These are phyloP conservation scores for Panicum miliaceum DNA, from an alignment of 176 grass and related monocot species.

Conservation along the genomic window DNA sequence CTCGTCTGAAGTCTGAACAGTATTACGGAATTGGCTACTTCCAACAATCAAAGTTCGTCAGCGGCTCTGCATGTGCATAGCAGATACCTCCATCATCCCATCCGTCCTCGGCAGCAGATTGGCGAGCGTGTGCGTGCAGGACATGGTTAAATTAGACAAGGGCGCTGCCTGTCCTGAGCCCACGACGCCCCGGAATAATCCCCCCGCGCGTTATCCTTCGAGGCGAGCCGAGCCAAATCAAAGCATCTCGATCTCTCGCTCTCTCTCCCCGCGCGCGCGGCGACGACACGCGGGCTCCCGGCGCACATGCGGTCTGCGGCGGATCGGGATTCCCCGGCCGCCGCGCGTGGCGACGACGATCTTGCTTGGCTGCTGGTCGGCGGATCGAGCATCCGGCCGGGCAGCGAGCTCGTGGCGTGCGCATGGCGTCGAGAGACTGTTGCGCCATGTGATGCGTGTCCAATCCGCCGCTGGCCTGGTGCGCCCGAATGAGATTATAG, in stretches of 20 bases:
- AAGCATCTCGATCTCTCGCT: background rate
- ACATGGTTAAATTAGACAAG: background rate
- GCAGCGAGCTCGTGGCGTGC: background rate
- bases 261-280: background rate
- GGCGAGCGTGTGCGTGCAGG: conserved; percentile 30
- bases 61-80: conserved; percentile 31
- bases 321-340: conserved; percentile 14
- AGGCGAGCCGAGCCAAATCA: conserved; percentile 7
- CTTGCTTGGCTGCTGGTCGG: background rate
- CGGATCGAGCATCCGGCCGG: background rate
- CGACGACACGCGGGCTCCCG: conserved; percentile 30
- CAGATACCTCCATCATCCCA: background rate
- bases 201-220: conserved; percentile 4
- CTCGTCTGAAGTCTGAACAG: background rate
- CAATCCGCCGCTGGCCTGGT: no score
- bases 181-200: conserved; percentile 1
- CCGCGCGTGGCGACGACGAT: conserved; percentile 26
- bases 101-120: background rate
- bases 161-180: background rate
- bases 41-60: no score
- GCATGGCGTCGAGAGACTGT: background rate
- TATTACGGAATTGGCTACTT: background rate
- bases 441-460: conserved; percentile 30
- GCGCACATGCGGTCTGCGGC: conserved; percentile 38
- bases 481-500: background rate